These are phyloP conservation scores for Suillus alpinus DNA, from an alignment of 768 basidiomycete species.

Conservation along the genomic window DNA sequence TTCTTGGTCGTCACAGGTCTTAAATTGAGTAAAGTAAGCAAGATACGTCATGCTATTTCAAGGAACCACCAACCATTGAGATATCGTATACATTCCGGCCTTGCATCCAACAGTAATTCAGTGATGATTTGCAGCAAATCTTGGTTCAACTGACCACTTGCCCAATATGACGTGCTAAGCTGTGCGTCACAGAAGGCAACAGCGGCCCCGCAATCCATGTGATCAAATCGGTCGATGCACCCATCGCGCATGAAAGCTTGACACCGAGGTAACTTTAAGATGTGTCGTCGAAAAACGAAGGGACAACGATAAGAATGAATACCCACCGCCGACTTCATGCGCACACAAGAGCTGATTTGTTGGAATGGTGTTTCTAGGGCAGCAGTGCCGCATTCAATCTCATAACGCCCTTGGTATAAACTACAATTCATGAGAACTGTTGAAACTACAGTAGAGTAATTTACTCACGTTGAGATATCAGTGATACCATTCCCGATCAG, in stretches of 20 bases:
- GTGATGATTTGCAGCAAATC: neutral
- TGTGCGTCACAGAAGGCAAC: constrained; percentile 60
- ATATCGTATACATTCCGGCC: constrained; percentile 57
- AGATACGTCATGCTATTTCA: neutral
- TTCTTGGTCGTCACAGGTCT: constrained; percentile 23
- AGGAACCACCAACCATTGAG: constrained; percentile 39
- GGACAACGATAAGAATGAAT: neutral
- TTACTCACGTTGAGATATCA: constrained; percentile 46
- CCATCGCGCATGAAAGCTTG: constrained; percentile 49
- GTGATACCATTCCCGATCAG: constrained; percentile 74
- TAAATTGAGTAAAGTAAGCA: constrained; percentile 5
- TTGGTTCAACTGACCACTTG: constrained; percentile 30
- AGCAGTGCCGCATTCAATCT: constrained; percentile 48
- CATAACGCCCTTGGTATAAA: constrained; percentile 42
- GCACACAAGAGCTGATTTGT: constrained; percentile 33
- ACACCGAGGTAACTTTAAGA: constrained; percentile 64
- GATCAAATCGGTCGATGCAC: constrained; percentile 66
- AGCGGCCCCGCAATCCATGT: constrained; percentile 65
- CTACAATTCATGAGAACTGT: constrained; percentile 16
- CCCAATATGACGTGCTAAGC: constrained; percentile 42
- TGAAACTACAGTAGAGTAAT: neutral
- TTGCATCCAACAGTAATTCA: constrained; percentile 9
- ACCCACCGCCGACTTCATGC: constrained; percentile 58
- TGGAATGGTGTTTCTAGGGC: constrained; percentile 53
- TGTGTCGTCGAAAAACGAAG: constrained; percentile 1